These are phyloP conservation scores for Arthrinium puccinioides DNA, from an alignment of 2,329 filamentous ascomycete genomes.

Conservation along the genomic window DNA sequence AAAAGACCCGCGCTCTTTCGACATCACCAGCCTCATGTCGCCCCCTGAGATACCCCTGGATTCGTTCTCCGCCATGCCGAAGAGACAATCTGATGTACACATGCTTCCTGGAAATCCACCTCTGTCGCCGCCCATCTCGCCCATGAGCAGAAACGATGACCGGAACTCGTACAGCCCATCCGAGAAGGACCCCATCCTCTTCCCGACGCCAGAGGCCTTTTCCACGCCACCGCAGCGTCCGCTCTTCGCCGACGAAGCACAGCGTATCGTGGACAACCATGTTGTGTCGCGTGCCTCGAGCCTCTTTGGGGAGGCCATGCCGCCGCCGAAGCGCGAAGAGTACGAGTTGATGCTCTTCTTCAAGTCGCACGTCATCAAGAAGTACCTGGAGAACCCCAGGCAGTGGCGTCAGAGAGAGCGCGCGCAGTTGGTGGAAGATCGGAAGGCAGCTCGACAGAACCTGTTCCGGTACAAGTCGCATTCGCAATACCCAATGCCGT, in stretches of 20 bases:
- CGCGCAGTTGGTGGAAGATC: slow-evolving; percentile 39
- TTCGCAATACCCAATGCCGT: slow-evolving; percentile 33
- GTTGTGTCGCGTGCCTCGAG: slow-evolving; percentile 34
- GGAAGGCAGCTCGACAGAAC: slow-evolving; percentile 32
- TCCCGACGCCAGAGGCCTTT: slow-evolving; percentile 37
- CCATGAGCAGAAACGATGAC: slow-evolving; percentile 34
- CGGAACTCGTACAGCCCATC: slow-evolving; percentile 12
- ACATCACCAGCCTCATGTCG: slow-evolving; percentile 53
- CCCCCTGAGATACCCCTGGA: slow-evolving; percentile 48
- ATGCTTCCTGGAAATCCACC: slow-evolving; percentile 28
- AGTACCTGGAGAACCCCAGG: slow-evolving; percentile 33
- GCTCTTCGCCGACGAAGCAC: slow-evolving; percentile 40
- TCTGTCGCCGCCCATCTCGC: slow-evolving; percentile 53
- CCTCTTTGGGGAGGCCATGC: slow-evolving; percentile 33
- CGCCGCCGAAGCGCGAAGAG: slow-evolving; percentile 43
- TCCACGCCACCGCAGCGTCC: slow-evolving; percentile 37
- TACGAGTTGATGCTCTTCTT: slow-evolving; percentile 48
- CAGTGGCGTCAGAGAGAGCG: slow-evolving; percentile 45
- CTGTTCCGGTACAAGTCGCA: no score
- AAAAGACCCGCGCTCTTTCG: slow-evolving; percentile 36
- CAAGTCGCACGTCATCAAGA: slow-evolving; percentile 42
- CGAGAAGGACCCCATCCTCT: slow-evolving; percentile 51
- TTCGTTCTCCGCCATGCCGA: slow-evolving; percentile 41
- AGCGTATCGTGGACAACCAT: slow-evolving; percentile 43
- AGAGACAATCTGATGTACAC: slow-evolving; percentile 20